phyloP scores from a whole-genome alignment of 163 green algal genomes.

The Scenedesmus sp. region DNA sequence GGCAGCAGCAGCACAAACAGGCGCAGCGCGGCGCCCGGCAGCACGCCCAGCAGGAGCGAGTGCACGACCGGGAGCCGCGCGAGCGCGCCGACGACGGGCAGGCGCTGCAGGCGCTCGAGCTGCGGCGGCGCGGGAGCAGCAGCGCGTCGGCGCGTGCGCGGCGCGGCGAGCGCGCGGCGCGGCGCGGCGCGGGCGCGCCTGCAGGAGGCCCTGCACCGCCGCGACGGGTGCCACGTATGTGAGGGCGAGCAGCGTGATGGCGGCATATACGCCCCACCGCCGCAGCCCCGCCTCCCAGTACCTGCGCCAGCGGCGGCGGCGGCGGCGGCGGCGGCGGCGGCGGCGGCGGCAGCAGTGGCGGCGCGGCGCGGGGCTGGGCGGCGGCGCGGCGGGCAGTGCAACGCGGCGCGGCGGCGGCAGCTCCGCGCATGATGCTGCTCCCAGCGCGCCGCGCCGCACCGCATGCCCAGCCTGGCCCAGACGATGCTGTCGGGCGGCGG shows the following conservation, averaged over 20 bases:
- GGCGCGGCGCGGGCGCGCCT: too few species aligned
- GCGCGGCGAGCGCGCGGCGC: too few species aligned
- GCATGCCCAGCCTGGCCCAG: constrained; percentile 40
- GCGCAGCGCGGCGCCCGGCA: constrained; percentile 53
- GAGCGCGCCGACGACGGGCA: constrained; percentile 32
- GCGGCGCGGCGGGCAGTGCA: too few species aligned
- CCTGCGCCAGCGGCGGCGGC: too few species aligned
- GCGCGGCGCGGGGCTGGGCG: too few species aligned
- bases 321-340: too few species aligned
- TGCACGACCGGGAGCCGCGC: constrained; percentile 40
- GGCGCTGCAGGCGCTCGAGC: constrained; percentile 31
- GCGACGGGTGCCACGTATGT: constrained; percentile 52
- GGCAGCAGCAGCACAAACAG: constrained; percentile 55
- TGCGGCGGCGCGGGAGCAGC: constrained; percentile 18
- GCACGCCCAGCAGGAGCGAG: constrained; percentile 52
- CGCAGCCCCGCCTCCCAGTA: constrained; percentile 30
- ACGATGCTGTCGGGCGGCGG: constrained; percentile 24
- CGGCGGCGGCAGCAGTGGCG: too few species aligned
- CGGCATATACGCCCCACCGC: not conserved
- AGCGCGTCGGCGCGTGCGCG: too few species aligned
- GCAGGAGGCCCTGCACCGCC: constrained; percentile 52
- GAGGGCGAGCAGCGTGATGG: constrained; percentile 44
- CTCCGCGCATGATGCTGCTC: too few species aligned
- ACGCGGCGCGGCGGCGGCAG: too few species aligned
- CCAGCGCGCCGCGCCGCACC: too few species aligned